These are phyloP conservation scores for Akebia trifoliata DNA, from an alignment of 164 flowering plant species.

Conservation along the genomic window DNA sequence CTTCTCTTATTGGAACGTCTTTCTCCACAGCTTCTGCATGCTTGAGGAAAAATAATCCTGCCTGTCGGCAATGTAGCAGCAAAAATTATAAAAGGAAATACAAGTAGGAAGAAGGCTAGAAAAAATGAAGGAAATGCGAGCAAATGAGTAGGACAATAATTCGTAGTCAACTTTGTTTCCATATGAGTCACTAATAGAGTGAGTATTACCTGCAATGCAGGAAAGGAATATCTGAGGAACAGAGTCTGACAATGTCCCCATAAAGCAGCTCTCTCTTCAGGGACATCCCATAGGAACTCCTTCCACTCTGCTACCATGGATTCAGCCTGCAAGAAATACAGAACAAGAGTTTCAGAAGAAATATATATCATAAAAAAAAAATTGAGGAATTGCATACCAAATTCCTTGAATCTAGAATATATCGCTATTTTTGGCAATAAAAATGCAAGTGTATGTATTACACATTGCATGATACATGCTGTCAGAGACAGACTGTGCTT, in stretches of 20 bases:
- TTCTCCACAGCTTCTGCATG: slow-evolving; percentile 95
- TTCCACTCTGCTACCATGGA: slow-evolving; percentile 99
- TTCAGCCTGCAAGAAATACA: slow-evolving; percentile 62
- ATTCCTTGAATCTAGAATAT: too few relatives aligned
- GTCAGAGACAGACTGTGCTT: too few relatives aligned
- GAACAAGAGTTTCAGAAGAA: background rate
- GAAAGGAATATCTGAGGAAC: slow-evolving; percentile 81
- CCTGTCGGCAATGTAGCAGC: slow-evolving; percentile 41
- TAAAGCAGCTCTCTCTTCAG: slow-evolving; percentile 91
- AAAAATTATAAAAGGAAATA: background rate
- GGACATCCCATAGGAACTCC: slow-evolving; percentile 98
- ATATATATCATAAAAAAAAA: background rate
- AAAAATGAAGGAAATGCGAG: background rate
- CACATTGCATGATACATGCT: too few relatives aligned
- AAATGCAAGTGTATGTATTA: too few relatives aligned
- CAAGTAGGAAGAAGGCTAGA: background rate
- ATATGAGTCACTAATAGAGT: background rate
- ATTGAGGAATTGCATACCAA: too few relatives aligned
- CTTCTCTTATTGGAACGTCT: slow-evolving; percentile 81
- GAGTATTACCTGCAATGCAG: slow-evolving; percentile 58
- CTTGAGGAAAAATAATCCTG: slow-evolving; percentile 90
- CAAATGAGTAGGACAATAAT: background rate
- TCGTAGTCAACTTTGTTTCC: background rate
- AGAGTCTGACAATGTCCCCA: slow-evolving; percentile 95
- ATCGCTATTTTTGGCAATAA: too few relatives aligned